Evolutionary conservation across 108 stramenopile species (phyloP).

Genomic region (Cyclostephanos tholiformis): DNA sequence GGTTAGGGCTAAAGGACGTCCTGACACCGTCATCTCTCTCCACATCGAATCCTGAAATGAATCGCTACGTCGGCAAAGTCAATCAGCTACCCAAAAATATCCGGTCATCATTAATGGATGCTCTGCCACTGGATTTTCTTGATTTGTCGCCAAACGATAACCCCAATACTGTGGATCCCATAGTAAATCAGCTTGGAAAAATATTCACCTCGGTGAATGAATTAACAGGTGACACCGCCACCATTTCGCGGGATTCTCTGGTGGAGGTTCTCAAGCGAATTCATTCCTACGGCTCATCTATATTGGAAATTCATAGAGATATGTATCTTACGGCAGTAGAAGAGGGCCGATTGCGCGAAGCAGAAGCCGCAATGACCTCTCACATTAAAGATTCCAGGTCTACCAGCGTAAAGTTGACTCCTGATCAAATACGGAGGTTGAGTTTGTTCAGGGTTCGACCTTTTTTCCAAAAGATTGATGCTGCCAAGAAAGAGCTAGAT

Average conservation of each 20-base stretch:
- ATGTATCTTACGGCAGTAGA: constrained; percentile 87
- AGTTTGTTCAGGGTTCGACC: constrained; percentile 73
- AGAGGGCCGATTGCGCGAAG: constrained; percentile 68
- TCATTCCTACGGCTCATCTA: constrained; percentile 59
- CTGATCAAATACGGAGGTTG: constrained; percentile 73
- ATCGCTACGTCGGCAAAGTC: constrained; percentile 63
- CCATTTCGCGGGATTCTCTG: constrained; percentile 44
- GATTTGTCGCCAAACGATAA: constrained; percentile 41
- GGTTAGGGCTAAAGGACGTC: constrained; percentile 57
- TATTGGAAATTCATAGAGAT: constrained; percentile 78
- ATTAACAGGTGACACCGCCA: constrained; percentile 33
- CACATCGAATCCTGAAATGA: constrained; percentile 56
- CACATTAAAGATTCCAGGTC: constrained; percentile 46
- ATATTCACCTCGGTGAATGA: constrained; percentile 53
- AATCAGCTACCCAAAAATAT: constrained; percentile 64
- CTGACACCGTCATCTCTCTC: constrained; percentile 13
- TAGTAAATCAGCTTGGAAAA: constrained; percentile 49
- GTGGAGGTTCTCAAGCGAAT: constrained; percentile 66
- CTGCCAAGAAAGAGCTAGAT: constrained; percentile 52
- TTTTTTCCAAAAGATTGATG: constrained; percentile 70
- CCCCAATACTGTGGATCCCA: constrained; percentile 29
- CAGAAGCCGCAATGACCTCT: constrained; percentile 77
- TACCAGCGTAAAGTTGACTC: constrained; percentile 52
- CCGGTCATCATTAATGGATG: constrained; percentile 53
- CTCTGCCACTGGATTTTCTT: constrained; percentile 66